phyloP scores from a whole-genome alignment of 805 yeast species.

The Starmerella kuoi region DNA sequence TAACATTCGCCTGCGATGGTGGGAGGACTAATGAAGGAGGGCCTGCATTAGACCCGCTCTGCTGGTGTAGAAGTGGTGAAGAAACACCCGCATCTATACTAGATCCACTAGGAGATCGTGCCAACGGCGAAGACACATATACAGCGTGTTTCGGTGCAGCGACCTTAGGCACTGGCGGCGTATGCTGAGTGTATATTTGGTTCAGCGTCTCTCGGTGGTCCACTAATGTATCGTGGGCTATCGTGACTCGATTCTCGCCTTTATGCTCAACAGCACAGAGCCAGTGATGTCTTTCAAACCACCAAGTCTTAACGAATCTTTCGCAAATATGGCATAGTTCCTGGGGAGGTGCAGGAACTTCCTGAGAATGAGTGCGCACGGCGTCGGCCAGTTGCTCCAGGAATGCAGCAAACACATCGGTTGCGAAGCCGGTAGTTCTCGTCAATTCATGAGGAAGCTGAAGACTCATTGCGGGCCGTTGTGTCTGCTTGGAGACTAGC shows the following conservation, averaged over 20 bases:
- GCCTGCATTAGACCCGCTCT: not conserved
- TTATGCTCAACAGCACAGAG: constrained; percentile 76
- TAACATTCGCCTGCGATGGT: not conserved
- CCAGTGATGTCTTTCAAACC: constrained; percentile 84
- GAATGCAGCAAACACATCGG: constrained; percentile 68
- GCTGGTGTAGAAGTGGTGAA: not conserved
- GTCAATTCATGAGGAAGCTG: constrained; percentile 42
- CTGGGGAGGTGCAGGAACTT: constrained; percentile 63
- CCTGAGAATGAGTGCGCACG: constrained; percentile 45
- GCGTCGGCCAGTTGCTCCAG: constrained; percentile 50
- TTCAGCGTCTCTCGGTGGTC: constrained; percentile 52
- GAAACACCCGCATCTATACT: not conserved
- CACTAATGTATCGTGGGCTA: constrained; percentile 58
- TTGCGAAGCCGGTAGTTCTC: constrained; percentile 78
- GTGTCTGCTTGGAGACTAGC: constrained; percentile 70
- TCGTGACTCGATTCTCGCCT: constrained; percentile 62
- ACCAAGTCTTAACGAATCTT: constrained; percentile 85
- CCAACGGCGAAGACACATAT: constrained; percentile 23
- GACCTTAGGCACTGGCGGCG: not conserved
- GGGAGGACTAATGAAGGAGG: not conserved
- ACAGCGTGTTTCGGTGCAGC: constrained; percentile 17
- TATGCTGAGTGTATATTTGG: constrained; percentile 2
- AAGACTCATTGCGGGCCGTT: constrained; percentile 47
- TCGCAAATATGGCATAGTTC: constrained; percentile 90
- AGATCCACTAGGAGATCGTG: constrained; percentile 9